A percentile compares a stretch with the other conserved stretches of the same genome.
These are phyloP conservation scores for Coprinopsis cinerea DNA, from an alignment of 768 basidiomycete species.

Conservation along the genomic window DNA sequence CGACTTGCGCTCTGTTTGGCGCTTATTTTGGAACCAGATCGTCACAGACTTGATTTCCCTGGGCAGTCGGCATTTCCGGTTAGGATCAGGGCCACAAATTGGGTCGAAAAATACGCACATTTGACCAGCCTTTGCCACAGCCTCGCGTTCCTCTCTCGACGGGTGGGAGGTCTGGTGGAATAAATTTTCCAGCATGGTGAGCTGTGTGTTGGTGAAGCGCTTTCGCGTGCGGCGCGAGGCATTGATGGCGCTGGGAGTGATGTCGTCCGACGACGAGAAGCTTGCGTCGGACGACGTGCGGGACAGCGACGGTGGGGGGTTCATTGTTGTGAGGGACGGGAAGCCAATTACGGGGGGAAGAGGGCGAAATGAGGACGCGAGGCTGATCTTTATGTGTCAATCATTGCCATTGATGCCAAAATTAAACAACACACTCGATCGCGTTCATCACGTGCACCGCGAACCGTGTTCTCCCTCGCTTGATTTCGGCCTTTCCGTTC, in stretches of 20 bases:
- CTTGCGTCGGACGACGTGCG: constrained; percentile 54
- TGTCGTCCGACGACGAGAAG: constrained; percentile 39
- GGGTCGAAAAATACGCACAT: constrained; percentile 44
- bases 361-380: constrained; percentile 11
- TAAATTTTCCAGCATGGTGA: constrained; percentile 67
- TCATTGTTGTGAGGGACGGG: constrained; percentile 10
- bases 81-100: neutral
- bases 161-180: constrained; percentile 71
- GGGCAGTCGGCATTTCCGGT: constrained; percentile 10
- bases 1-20: constrained; percentile 60
- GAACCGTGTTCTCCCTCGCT: no score
- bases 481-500: no score
- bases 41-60: constrained; percentile 68
- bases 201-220: constrained; percentile 61
- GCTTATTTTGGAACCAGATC: constrained; percentile 85
- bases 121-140: constrained; percentile 50
- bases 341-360: constrained; percentile 7
- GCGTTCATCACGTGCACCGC: no score
- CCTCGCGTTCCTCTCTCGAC: constrained; percentile 67
- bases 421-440: no score
- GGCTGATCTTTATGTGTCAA: constrained; percentile 12
- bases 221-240: constrained; percentile 57
- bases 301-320: constrained; percentile 27
- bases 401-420: constrained; percentile 8
- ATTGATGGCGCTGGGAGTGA: constrained; percentile 24